Conservation (phyloP, 345 rosid genomes). For the Angophora floribunda region DNA sequence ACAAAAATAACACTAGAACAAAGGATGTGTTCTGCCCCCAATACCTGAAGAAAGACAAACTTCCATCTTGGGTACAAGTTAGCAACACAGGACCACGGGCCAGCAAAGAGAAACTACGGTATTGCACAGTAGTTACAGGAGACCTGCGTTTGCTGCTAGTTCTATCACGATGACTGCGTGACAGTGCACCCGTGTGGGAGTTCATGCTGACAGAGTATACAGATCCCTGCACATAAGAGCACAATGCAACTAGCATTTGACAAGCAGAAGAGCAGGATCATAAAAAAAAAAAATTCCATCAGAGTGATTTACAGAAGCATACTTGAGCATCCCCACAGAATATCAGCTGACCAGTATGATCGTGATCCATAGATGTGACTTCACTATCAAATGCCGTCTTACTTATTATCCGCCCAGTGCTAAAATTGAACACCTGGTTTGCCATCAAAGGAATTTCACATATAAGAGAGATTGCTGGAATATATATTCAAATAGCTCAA, state of each 20-base stretch:
- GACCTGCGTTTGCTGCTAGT: conserved; percentile 56
- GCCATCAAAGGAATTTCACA: neutral
- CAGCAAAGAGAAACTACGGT: conserved; percentile 86
- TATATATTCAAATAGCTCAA: neutral
- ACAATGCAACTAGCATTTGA: neutral
- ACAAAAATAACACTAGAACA: neutral
- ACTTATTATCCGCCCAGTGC: conserved; percentile 87
- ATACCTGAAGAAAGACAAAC: conserved; percentile 85
- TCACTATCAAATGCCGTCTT: conserved; percentile 46
- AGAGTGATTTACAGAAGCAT: neutral
- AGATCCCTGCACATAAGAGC: conserved; percentile 48
- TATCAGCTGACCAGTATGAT: conserved; percentile 89
- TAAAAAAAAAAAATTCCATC: neutral
- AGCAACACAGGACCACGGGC: conserved; percentile 89
- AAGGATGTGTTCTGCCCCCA: neutral
- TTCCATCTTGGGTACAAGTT: conserved; percentile 86
- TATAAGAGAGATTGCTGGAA: neutral
- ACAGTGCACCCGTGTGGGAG: conserved; percentile 67
- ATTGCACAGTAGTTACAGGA: conserved; percentile 78
- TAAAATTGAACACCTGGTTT: conserved; percentile 77
- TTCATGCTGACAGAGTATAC: conserved; percentile 73
- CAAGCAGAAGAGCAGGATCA: neutral
- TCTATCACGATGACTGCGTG: conserved; percentile 71
- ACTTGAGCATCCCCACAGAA: conserved; percentile 96
- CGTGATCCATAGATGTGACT: conserved; percentile 95